Conservation (phyloP, 352 stramenopile species). For the Phytophthora vignae region DNA sequence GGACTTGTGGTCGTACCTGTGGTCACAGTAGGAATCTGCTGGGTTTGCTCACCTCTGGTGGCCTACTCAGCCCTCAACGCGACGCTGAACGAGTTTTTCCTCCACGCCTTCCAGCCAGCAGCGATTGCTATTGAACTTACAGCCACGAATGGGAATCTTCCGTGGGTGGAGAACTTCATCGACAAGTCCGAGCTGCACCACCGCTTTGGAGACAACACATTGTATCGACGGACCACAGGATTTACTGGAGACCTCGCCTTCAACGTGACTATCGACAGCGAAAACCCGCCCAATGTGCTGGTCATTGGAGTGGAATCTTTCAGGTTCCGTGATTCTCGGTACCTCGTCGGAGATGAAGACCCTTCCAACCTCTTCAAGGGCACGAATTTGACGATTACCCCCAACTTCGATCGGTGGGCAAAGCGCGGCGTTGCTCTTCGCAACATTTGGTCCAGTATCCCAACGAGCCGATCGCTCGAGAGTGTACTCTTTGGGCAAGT, state of each 20-base stretch:
- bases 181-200: conserved; percentile 1
- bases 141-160: not conserved
- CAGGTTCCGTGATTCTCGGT: conserved; percentile 13
- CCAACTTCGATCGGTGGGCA: conserved; percentile 56
- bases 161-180: conserved; percentile 14
- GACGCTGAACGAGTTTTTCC: conserved; percentile 11
- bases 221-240: conserved; percentile 16
- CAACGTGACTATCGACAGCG: conserved; percentile 7
- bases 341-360: conserved; percentile 26
- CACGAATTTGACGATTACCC: conserved; percentile 39
- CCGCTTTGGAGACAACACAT: conserved; percentile 8
- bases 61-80: conserved; percentile 6
- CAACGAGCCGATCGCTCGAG: conserved; percentile 64
- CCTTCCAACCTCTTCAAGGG: conserved; percentile 40
- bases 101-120: conserved; percentile 14
- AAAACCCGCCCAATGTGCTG: conserved; percentile 13
- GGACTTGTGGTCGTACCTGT: conserved; percentile 7
- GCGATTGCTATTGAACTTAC: not conserved
- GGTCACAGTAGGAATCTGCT: not conserved
- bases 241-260: conserved; percentile 20
- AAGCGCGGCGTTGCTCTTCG: conserved; percentile 51
- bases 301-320: conserved; percentile 21
- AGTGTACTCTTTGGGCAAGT: conserved; percentile 61
- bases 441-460: conserved; percentile 64
- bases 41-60: conserved; percentile 3